Evolutionary conservation across 345 rosid genomes (phyloP), one percentile per base, ranked within the genome.

Genomic region (Gossypium rotundifolium): DNA sequence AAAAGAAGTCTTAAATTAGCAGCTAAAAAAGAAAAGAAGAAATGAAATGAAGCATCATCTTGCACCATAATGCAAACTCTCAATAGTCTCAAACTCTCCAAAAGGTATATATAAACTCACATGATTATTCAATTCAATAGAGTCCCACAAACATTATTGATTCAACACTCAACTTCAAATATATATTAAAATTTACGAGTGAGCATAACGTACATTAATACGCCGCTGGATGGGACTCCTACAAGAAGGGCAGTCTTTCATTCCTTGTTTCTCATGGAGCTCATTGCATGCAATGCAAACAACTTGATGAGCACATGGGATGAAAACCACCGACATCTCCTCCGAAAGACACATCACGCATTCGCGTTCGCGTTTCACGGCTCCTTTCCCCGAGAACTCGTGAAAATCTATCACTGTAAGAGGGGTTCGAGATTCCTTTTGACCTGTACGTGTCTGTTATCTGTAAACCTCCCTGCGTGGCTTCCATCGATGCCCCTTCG

Each of bases 311-410:
- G 90, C 92, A 81, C 94, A 88, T 2, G 90, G 94, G 70, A 90
- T 79, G 70, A 90, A 85, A 9, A 88, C 84, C 79, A 90, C 86
- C 0, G 88, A 80, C 83, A 81, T 84, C 80, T 88, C 90, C 76
- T 86, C 90, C 2, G 86, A 78, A 22, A 86, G 90, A 84, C 97
- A 93, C 98, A 93, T 91, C 74, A 93, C 97, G 29, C 98, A 94
- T 73, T 94, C 98, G 20, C 93, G 83, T 76, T 94, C 98, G 2
- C 94, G 89, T 73, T 82, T 87, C 79, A 90, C 84, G 1, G 86
- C 86, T 25, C 88, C 87, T n/a, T 38, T 58, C 33, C 80, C 83
- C 12, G 77, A 65, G 53, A 75, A 65, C 57, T 85, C 85, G 9
- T 75, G 77, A 65, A 84, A 69, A 71, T 72, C 82, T 48, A 79